phyloP scores from a whole-genome alignment of 1,139 yeast genomes.

The Magnusiomyces sp. region DNA sequence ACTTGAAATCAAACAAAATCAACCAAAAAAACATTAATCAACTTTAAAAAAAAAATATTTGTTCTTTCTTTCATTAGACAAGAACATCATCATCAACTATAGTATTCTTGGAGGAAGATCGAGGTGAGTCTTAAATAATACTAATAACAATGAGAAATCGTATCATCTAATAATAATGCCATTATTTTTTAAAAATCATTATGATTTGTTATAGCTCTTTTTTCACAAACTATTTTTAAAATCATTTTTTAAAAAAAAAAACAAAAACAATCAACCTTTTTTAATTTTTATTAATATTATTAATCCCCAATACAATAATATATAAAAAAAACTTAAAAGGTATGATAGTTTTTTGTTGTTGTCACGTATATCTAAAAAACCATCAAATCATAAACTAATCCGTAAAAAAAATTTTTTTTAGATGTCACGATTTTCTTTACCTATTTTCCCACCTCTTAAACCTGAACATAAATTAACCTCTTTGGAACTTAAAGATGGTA shows the following conservation, averaged over 20 bases:
- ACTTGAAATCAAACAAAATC: neutral
- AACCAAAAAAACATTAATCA: neutral
- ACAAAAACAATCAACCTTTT: neutral
- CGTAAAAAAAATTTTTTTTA: neutral
- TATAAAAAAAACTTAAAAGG: neutral
- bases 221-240: neutral
- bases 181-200: neutral
- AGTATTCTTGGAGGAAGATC: slow-evolving; percentile 1
- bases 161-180: neutral
- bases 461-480: slow-evolving; percentile 76
- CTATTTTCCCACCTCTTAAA: slow-evolving; percentile 84
- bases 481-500: slow-evolving; percentile 86
- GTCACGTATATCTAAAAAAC: neutral
- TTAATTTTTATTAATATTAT: neutral
- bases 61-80: neutral
- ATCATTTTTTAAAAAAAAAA: too few relatives aligned
- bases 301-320: neutral
- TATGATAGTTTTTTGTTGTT: slow-evolving; percentile 2
- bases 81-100: neutral
- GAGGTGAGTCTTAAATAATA: slow-evolving; percentile 1
- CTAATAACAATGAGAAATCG: neutral
- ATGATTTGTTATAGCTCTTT: neutral
- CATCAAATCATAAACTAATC: neutral
- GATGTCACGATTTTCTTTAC: slow-evolving; percentile 31
- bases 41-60: neutral